Evolutionary conservation across 805 yeast species (phyloP).

Genomic region (Vanderwaltozyma yarrowii): DNA sequence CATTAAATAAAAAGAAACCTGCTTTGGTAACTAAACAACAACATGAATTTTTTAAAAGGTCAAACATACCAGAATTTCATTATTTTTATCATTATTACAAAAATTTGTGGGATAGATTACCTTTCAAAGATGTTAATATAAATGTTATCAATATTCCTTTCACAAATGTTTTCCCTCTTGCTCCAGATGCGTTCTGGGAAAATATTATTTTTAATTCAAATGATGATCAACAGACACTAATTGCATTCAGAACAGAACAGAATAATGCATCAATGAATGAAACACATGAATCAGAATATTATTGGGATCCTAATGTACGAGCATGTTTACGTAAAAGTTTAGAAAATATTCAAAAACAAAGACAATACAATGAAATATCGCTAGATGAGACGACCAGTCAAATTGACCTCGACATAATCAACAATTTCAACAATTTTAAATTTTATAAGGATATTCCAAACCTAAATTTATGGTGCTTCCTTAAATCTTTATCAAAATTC

Average conservation of each 20-base stretch:
- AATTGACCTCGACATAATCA: constrained; percentile 12
- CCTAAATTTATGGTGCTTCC: constrained; percentile 28
- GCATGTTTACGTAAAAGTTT: constrained; percentile 11
- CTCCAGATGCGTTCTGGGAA: constrained; percentile 21
- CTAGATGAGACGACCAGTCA: constrained; percentile 5
- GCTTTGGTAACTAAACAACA: constrained; percentile 20
- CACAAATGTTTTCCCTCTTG: constrained; percentile 25
- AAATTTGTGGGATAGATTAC: constrained; percentile 24
- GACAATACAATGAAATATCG: constrained; percentile 1
- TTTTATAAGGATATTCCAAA: constrained; percentile 29
- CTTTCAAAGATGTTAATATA: constrained; percentile 20
- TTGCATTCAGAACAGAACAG: constrained; percentile 9
- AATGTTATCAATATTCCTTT: constrained; percentile 27
- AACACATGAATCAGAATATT: constrained; percentile 6
- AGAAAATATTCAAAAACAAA: neutral
- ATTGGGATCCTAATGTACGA: constrained; percentile 21
- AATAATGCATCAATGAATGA: constrained; percentile 2
- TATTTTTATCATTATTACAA: constrained; percentile 23
- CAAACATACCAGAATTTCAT: constrained; percentile 24
- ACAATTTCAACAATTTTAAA: constrained; percentile 20
- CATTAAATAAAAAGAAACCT: constrained; percentile 13
- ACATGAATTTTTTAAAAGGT: constrained; percentile 13
- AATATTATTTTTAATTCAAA: constrained; percentile 6
- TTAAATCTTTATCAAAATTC: constrained; percentile 25
- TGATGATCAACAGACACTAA: constrained; percentile 24